These are phyloP conservation scores for Nicotiana tomentosiformis DNA, from an alignment of 257 asterid species.

Conservation along the genomic window DNA sequence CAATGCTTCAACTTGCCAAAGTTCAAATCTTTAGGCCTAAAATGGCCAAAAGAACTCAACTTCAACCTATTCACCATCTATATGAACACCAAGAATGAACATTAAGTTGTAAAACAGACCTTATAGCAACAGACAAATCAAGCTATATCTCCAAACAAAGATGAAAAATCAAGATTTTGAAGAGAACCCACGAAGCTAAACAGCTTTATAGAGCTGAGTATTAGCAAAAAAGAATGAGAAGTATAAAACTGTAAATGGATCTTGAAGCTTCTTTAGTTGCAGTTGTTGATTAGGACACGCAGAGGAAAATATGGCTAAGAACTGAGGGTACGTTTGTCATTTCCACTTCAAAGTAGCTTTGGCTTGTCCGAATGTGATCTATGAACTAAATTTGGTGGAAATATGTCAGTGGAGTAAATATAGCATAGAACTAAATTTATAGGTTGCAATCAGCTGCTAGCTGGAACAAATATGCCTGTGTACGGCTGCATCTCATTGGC, in stretches of 20 bases:
- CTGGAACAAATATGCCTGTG: not conserved
- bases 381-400: slow-evolving; percentile 23
- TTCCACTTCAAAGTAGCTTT: not conserved
- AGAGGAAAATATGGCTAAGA: slow-evolving; percentile 15
- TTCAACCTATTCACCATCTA: slow-evolving; percentile 31
- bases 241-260: slow-evolving; percentile 11
- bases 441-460: not conserved
- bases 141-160: not conserved
- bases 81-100: slow-evolving; percentile 14
- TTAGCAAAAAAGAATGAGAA: slow-evolving; percentile 10
- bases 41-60: slow-evolving; percentile 27
- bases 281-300: slow-evolving; percentile 12
- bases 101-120: slow-evolving; percentile 4
- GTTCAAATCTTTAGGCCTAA: slow-evolving; percentile 39
- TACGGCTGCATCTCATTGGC: not conserved
- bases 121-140: not conserved
- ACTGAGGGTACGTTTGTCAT: slow-evolving; percentile 28
- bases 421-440: not conserved
- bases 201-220: not conserved
- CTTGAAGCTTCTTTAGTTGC: slow-evolving; percentile 26
- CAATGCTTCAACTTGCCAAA: slow-evolving; percentile 34
- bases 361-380: slow-evolving; percentile 34
- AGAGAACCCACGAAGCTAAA: not conserved
- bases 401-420: not conserved
- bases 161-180: not conserved